Percentiles rank a stretch among this genome's conserved stretches.
Evolutionary conservation across 2,329 filamentous ascomycete genomes (phyloP).

Genomic region (Penicillium sclerotiorum): DNA sequence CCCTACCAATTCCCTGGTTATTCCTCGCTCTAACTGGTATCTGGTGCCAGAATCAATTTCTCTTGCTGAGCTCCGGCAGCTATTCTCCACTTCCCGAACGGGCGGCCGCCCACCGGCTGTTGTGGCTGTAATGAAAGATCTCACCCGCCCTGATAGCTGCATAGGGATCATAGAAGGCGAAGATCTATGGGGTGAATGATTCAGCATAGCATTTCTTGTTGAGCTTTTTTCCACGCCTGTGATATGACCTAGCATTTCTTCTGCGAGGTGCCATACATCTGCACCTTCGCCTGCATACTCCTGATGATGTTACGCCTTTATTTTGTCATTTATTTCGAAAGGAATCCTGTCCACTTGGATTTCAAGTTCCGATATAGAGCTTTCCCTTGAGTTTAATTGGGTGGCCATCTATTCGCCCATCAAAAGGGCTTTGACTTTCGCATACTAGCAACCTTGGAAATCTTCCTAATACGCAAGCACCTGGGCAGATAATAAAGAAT

Average conservation of each 20-base stretch:
- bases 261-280: not conserved
- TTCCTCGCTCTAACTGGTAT: constrained; percentile 59
- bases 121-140: constrained; percentile 35
- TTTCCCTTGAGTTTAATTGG: too few relatives aligned
- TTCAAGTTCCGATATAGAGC: too few relatives aligned
- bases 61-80: constrained; percentile 52
- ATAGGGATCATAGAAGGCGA: constrained; percentile 37
- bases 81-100: constrained; percentile 21
- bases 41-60: constrained; percentile 59
- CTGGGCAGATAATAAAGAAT: too few relatives aligned
- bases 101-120: constrained; percentile 24
- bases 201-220: not conserved
- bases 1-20: constrained; percentile 48
- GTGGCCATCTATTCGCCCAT: too few relatives aligned
- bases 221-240: not conserved
- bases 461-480: too few relatives aligned
- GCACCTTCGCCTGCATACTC: not conserved
- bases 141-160: constrained; percentile 20
- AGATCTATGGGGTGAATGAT: constrained; percentile 30
- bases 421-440: too few relatives aligned
- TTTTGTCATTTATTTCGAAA: constrained; percentile 7
- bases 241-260: not conserved
- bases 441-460: too few relatives aligned
- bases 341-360: not conserved
- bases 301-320: constrained; percentile 23